A percentile compares a stretch with the other conserved stretches of the same genome.
Conservation (phyloP, 768 basidiomycete species). For the Cyclocybe aegerita region DNA sequence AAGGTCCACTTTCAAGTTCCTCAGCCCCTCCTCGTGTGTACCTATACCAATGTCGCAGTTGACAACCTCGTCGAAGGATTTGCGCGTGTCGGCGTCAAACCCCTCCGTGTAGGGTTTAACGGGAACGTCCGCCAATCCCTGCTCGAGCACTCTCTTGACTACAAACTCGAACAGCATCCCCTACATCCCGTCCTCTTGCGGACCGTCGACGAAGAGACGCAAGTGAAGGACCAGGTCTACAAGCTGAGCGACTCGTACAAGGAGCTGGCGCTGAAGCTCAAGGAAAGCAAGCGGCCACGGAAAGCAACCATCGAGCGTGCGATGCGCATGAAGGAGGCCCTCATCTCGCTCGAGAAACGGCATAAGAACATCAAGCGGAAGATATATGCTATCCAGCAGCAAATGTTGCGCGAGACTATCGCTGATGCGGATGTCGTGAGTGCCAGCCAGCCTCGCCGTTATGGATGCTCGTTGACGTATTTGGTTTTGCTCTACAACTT, state of each 20-base stretch:
- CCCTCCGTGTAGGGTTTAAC: constrained; percentile 72
- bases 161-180: constrained; percentile 61
- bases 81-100: constrained; percentile 56
- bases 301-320: constrained; percentile 17
- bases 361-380: constrained; percentile 33
- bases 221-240: constrained; percentile 17
- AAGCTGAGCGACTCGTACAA: constrained; percentile 15
- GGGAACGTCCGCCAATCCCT: constrained; percentile 61
- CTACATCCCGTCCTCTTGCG: constrained; percentile 43
- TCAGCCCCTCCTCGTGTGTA: constrained; percentile 86
- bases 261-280: constrained; percentile 17
- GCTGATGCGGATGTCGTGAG: constrained; percentile 71
- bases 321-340: constrained; percentile 30
- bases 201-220: constrained; percentile 34
- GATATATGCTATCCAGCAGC: constrained; percentile 54
- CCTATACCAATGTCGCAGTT: constrained; percentile 91
- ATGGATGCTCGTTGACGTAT: constrained; percentile 1
- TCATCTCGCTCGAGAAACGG: constrained; percentile 27
- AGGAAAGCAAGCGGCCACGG: constrained; percentile 7
- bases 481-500: not conserved
- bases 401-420: constrained; percentile 67
- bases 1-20: constrained; percentile 84
- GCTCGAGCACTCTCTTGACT: constrained; percentile 57
- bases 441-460: constrained; percentile 15
- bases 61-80: constrained; percentile 87